Conservation (phyloP, 2,329 filamentous ascomycete genomes). For the Laburnicola sp. region DNA sequence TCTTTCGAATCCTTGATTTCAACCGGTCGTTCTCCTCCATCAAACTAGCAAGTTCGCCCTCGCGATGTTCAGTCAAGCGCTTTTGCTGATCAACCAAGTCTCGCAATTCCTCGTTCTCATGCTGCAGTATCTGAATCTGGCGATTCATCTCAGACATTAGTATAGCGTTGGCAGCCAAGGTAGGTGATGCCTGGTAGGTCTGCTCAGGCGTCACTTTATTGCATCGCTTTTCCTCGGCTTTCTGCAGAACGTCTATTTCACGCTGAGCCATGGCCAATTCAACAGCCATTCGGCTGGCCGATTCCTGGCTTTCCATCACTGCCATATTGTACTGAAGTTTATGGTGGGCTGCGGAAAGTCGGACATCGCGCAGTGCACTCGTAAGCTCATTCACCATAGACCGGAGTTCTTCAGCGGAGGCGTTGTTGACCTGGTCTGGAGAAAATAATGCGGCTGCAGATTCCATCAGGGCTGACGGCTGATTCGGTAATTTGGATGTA, state of each 20-base stretch:
- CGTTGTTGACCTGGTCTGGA: slow-evolving; percentile 56
- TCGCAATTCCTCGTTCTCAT: slow-evolving; percentile 66
- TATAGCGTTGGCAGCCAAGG: slow-evolving; percentile 59
- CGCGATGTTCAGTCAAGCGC: slow-evolving; percentile 75
- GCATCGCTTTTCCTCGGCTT: slow-evolving; percentile 68
- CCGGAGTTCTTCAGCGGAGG: slow-evolving; percentile 57
- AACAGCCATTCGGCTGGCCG: slow-evolving; percentile 82
- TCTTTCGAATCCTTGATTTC: slow-evolving; percentile 82
- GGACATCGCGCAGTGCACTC: slow-evolving; percentile 63
- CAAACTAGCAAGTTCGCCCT: slow-evolving; percentile 71
- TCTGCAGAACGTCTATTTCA: slow-evolving; percentile 82
- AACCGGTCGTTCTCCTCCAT: slow-evolving; percentile 76
- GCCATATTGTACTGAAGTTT: slow-evolving; percentile 88
- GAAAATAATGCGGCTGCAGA: slow-evolving; percentile 51
- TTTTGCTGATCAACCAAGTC: slow-evolving; percentile 73
- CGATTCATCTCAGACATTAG: slow-evolving; percentile 52
- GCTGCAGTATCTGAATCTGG: slow-evolving; percentile 66
- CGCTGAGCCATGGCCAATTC: slow-evolving; percentile 90
- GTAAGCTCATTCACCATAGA: slow-evolving; percentile 58
- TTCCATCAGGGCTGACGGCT: slow-evolving; percentile 33
- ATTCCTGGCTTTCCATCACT: slow-evolving; percentile 79
- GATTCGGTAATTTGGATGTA: slow-evolving; percentile 38
- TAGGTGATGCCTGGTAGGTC: slow-evolving; percentile 54
- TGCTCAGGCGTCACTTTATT: slow-evolving; percentile 58
- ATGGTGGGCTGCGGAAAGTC: slow-evolving; percentile 85